A percentile compares a stretch with the other conserved stretches of the same genome.
Evolutionary conservation across 2,329 filamentous ascomycete genomes (phyloP).

Genomic region (Verticillium tricorpus): DNA sequence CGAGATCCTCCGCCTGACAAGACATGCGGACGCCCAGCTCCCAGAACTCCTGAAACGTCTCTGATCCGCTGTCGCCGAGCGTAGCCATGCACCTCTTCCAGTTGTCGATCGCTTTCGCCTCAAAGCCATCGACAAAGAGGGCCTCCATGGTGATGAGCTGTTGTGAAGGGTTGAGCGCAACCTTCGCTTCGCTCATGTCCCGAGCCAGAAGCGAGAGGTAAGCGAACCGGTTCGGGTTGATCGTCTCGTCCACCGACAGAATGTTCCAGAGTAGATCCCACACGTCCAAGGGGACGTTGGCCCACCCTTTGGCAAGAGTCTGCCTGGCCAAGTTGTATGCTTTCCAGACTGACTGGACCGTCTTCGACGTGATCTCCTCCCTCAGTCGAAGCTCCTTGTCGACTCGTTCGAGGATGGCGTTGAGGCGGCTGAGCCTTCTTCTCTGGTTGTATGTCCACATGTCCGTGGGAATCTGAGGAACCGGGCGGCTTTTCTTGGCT

Average conservation of each 20-base stretch:
- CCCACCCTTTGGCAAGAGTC: conserved; percentile 39
- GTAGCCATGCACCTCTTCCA: conserved; percentile 56
- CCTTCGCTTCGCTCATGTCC: conserved; percentile 60
- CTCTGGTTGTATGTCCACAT: conserved; percentile 32
- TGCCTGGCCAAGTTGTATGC: conserved; percentile 43
- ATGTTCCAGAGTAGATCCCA: conserved; percentile 65
- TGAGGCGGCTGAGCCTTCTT: conserved; percentile 32
- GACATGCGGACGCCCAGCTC: conserved; percentile 64
- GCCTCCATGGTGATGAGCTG: conserved; percentile 66
- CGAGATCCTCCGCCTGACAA: conserved; percentile 51
- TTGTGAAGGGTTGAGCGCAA: conserved; percentile 50
- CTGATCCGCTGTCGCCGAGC: conserved; percentile 40
- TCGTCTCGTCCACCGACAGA: conserved; percentile 45
- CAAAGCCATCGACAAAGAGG: conserved; percentile 58
- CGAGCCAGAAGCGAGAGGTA: conserved; percentile 59
- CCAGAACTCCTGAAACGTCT: conserved; percentile 52
- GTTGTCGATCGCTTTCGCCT: conserved; percentile 54
- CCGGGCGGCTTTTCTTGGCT: conserved; percentile 5
- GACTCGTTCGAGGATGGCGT: conserved; percentile 22
- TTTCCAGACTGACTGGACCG: conserved; percentile 40
- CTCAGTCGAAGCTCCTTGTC: conserved; percentile 22
- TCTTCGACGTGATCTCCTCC: conserved; percentile 20
- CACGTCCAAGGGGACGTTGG: conserved; percentile 52
- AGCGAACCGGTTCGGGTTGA: conserved; percentile 51
- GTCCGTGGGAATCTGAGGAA: conserved; percentile 30